phyloP scores from a whole-genome alignment of 208 protist genomes.

The Crithidia expoeki region DNA sequence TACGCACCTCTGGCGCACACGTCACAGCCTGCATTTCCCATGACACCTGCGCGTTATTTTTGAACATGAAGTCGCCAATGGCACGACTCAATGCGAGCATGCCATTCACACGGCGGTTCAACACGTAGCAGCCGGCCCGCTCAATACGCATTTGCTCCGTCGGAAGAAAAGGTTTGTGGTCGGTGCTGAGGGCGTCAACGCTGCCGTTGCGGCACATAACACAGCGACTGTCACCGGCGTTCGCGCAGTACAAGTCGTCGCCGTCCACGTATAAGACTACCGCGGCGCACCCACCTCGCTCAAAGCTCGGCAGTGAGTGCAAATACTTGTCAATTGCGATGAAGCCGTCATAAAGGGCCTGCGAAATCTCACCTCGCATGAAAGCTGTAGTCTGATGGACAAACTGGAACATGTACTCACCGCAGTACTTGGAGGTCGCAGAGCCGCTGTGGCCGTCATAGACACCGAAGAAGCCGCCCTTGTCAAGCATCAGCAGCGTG shows the following conservation, averaged over 20 bases:
- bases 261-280: conserved; percentile 80
- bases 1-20: conserved; percentile 82
- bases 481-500: conserved; percentile 66
- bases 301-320: conserved; percentile 42
- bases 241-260: conserved; percentile 87
- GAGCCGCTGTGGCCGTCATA: conserved; percentile 92
- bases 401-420: conserved; percentile 78
- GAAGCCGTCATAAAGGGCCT: conserved; percentile 88
- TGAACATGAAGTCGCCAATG: conserved; percentile 95
- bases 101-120: conserved; percentile 94
- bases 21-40: conserved; percentile 93
- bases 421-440: conserved; percentile 77
- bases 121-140: conserved; percentile 91
- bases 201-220: conserved; percentile 87
- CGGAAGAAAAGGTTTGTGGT: conserved; percentile 93
- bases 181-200: conserved; percentile 88
- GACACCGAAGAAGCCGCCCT: conserved; percentile 89
- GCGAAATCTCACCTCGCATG: conserved; percentile 52
- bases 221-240: conserved; percentile 93
- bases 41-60: conserved; percentile 77
- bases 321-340: conserved; percentile 84
- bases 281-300: conserved; percentile 89
- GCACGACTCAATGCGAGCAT: conserved; percentile 93
- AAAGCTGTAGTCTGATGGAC: conserved; percentile 66
- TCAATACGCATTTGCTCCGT: conserved; percentile 89